These are phyloP conservation scores for Erysimum cheiri DNA, from an alignment of 441 rosid species.

Conservation along the genomic window DNA sequence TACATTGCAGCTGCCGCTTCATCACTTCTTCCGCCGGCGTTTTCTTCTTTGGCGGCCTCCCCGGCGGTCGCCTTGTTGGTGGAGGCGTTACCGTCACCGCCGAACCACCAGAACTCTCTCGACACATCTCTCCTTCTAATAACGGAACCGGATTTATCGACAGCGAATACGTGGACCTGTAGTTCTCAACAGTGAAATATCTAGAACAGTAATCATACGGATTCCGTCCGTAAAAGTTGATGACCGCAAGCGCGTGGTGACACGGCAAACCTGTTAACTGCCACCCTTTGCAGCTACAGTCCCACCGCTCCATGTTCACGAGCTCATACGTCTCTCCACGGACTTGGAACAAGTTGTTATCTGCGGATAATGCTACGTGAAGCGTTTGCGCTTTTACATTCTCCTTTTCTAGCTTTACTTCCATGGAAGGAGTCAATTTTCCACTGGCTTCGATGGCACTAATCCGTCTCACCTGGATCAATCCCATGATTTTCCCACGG, in stretches of 20 bases:
- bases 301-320: conserved; percentile 74
- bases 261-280: conserved; percentile 88
- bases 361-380: conserved; percentile 59
- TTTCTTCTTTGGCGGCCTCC: conserved; percentile 81
- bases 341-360: conserved; percentile 74
- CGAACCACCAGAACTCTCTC: conserved; percentile 58
- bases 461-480: conserved; percentile 57
- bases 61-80: conserved; percentile 84
- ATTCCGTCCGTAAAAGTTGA: conserved; percentile 57
- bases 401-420: conserved; percentile 77
- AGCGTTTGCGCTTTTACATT: conserved; percentile 54
- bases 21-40: conserved; percentile 61
- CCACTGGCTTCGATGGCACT: conserved; percentile 64
- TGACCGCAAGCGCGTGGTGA: conserved; percentile 74
- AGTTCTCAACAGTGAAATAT: conserved; percentile 70
- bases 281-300: conserved; percentile 90
- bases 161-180: conserved; percentile 72
- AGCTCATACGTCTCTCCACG: conserved; percentile 77
- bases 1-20: conserved; percentile 92
- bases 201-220: conserved; percentile 81
- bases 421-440: conserved; percentile 77
- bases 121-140: conserved; percentile 53
- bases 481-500: conserved; percentile 70
- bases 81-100: conserved; percentile 84
- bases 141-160: conserved; percentile 67